Percentiles rank a stretch among this genome's conserved stretches.
These are phyloP conservation scores for Fraxinus quadrangulata DNA, from an alignment of 257 asterid genomes.

Conservation along the genomic window DNA sequence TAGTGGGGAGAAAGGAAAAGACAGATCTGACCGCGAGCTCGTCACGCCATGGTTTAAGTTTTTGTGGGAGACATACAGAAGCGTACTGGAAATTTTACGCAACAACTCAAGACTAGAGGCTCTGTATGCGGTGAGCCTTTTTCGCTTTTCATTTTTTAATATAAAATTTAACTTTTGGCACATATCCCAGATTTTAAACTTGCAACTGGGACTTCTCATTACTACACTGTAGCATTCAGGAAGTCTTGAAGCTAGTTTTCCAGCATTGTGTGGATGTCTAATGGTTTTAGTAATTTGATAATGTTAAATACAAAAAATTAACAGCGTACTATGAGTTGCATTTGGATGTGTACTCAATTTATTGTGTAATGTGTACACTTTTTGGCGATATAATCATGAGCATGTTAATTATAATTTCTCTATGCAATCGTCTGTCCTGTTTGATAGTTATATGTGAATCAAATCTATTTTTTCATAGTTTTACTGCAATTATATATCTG, in stretches of 20 bases:
- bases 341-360: no score
- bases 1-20: slow-evolving; percentile 97
- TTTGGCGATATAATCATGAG: no score
- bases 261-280: not conserved
- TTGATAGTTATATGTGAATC: no score
- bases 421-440: no score
- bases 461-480: no score
- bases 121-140: slow-evolving; percentile 57
- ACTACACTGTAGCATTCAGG: not conserved
- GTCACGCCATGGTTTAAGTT: slow-evolving; percentile 89
- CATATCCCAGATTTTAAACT: not conserved
- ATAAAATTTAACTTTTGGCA: not conserved
- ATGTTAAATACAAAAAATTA: no score
- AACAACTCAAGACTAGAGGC: slow-evolving; percentile 77
- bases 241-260: not conserved
- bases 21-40: slow-evolving; percentile 89
- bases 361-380: no score
- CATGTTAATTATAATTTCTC: no score
- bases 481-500: no score
- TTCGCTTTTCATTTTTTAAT: not conserved
- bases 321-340: not conserved
- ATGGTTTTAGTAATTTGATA: not conserved
- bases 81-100: slow-evolving; percentile 74
- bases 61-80: slow-evolving; percentile 86
- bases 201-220: not conserved